Base-by-base conservation (phyloP, 345 rosid genomes). In the Salix viminalis region DNA sequence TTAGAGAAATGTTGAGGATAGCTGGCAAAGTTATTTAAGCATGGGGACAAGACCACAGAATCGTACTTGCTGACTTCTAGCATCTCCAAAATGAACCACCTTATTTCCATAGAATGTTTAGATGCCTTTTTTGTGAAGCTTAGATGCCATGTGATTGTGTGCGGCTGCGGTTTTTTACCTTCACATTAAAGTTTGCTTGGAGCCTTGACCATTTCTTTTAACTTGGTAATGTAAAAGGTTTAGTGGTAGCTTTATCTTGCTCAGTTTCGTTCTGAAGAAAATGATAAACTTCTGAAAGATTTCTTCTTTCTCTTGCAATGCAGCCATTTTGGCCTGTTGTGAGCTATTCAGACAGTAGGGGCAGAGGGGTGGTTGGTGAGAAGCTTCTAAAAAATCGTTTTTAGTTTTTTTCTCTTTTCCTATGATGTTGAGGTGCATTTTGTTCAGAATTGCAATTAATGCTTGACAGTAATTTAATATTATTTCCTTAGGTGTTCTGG, bases 351-450 rank as follows among this genome's bases (percentile, higher is more conserved):
- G 56, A 76, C 81, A 84, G 85, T 76, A 81, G 84, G 76, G 97
- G 99, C 50, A 86, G 96, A 90, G 99, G 99, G 76, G 90, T 96
- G 76, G 98, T 89, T 73, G 99, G 99, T 96, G 83, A 90, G 96
- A 77, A 81, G 74, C 82, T 82, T 62, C 75, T 66, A 14, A 13
- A 79, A 74, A 42, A 10, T 11, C 46, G 1, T 42, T 42, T 11
- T 12, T 42, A 10, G 46, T 42, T 42, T 70, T 18, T 32, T 75
- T 24, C 16, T 70, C 75, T 68, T 23, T 74, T 19, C 48, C 6
- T 54, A 4, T 44, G 48, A 8, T 23, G 56, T 56, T 62, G 10
- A 42, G 18, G 66, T 48, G 23, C 58, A 21, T 71, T 58, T n/a
- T 66, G 15, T 36, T 73, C 34, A 37, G 41, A 77, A 52, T 68